Evolutionary conservation across 352 stramenopile species (phyloP).

Genomic region (Globisporangium nodosum): DNA sequence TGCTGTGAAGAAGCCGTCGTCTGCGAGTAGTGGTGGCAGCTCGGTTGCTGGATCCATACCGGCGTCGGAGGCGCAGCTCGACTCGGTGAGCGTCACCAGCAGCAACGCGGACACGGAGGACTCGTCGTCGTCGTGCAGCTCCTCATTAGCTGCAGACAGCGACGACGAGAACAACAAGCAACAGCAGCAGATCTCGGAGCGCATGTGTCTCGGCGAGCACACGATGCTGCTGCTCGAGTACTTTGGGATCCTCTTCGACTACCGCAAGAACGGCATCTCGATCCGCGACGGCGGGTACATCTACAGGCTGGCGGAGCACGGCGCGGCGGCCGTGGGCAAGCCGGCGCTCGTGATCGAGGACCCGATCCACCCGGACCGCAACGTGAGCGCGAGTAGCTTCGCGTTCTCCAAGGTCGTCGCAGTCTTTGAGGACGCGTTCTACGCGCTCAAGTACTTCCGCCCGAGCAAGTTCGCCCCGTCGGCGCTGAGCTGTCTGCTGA

Average conservation of each 20-base stretch:
- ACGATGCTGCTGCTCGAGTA: slow-evolving; percentile 81
- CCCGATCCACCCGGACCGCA: slow-evolving; percentile 83
- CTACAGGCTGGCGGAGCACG: slow-evolving; percentile 64
- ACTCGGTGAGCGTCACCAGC: slow-evolving; percentile 67
- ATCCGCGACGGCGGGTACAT: slow-evolving; percentile 84
- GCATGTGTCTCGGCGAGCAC: slow-evolving; percentile 57
- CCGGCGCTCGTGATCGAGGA: slow-evolving; percentile 84
- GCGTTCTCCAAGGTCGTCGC: slow-evolving; percentile 81
- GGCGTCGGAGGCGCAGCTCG: slow-evolving; percentile 18
- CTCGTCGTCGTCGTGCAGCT: slow-evolving; percentile 43
- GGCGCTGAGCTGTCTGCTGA: slow-evolving; percentile 76
- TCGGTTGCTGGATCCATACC: neutral
- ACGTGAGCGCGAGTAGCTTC: slow-evolving; percentile 85
- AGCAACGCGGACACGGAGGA: slow-evolving; percentile 82
- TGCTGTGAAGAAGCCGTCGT: neutral
- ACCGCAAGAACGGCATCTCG: slow-evolving; percentile 77
- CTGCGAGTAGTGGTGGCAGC: slow-evolving; percentile 1
- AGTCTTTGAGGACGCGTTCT: slow-evolving; percentile 83
- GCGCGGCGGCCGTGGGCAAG: slow-evolving; percentile 42
- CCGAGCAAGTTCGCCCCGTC: slow-evolving; percentile 70
- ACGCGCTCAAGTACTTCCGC: slow-evolving; percentile 80
- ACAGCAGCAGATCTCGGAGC: slow-evolving; percentile 3
- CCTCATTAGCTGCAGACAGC: slow-evolving; percentile 44
- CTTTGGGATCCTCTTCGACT: slow-evolving; percentile 84
- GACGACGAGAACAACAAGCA: slow-evolving; percentile 35